Evolutionary conservation across 371 early-diverging fungal genomes (phyloP), one percentile per base, ranked within the genome.

Genomic region (Haplosporangium sp.): DNA sequence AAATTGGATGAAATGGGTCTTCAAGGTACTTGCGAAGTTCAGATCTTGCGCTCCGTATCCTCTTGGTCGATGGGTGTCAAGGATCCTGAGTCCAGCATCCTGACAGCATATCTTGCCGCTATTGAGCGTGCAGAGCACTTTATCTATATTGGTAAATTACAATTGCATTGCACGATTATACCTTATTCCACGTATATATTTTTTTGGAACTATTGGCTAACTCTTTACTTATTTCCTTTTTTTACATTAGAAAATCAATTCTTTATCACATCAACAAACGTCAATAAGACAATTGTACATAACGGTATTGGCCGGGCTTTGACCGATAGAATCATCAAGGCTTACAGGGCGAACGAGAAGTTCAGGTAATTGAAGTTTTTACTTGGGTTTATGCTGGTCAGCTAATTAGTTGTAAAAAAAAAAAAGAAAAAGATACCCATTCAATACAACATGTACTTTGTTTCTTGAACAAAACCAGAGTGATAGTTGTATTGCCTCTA

Each of bases 81-180:
- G 61, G 86, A 89, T 7, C 84, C 84, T 2, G 82, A 81, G 39
- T 72, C 72, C 61, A 81, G 82, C 56, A 81, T 81, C 37, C 60
- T 75, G 19, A 69, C 72, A n/a, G 97, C 97, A 3, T 97, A 98
- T 75, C 82, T 92, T 53, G 88, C 91, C 42, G 85, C 92, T 63
- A 98, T 98, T 71, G 77, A 83, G 60, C 84, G 85, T 47, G 90
- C 98, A 35, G 84, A 95, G 76, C 93, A 95, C 73, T 96, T 91
- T 83, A 87, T 98, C 45, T 97, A 98, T 76, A 97, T 98, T 68
- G 97, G 97, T 83, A 97, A 95, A 77, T 95, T 34, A n/a, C 35
- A 27, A 17, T 17, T 40, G 42, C 45, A 45, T 3, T 45, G 45
- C 15, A 4, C 45, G 10, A 10, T 10, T 45, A 45, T 45, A 10